These are phyloP conservation scores for Aspergillus nidulans DNA, from an alignment of 495 filamentous ascomycete genomes.

Conservation along the genomic window DNA sequence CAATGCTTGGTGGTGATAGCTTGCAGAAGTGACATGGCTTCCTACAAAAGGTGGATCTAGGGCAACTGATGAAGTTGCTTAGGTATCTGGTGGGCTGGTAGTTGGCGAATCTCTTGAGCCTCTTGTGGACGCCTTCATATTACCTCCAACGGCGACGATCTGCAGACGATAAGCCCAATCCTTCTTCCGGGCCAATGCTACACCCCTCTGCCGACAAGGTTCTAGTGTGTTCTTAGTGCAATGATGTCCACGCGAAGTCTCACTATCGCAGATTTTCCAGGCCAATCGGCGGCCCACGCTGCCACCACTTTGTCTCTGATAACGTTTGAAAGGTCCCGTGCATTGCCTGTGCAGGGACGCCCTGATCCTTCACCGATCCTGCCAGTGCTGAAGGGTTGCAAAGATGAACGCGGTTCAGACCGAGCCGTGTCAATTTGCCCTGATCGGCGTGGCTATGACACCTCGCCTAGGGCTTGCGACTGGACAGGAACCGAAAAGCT, in stretches of 20 bases:
- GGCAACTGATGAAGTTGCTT: too few relatives aligned
- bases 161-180: too few relatives aligned
- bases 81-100: too few relatives aligned
- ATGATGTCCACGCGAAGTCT: background rate
- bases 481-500: slow-evolving; percentile 3
- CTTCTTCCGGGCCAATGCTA: too few relatives aligned
- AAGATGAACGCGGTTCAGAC: too few relatives aligned
- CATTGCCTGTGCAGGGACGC: background rate
- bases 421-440: background rate
- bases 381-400: too few relatives aligned
- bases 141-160: too few relatives aligned
- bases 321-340: background rate
- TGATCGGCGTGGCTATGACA: background rate
- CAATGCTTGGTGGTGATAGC: too few relatives aligned
- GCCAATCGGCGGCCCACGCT: background rate
- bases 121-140: too few relatives aligned
- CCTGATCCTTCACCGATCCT: background rate
- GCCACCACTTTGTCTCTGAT: background rate
- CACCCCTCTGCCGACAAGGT: background rate
- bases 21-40: too few relatives aligned
- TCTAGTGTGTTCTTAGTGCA: background rate
- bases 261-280: background rate
- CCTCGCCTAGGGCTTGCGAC: background rate
- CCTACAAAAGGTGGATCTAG: too few relatives aligned
- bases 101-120: too few relatives aligned